Evolutionary conservation across 1,284 basidiomycete species (phyloP).

Genomic region (Puccinia coronata): DNA sequence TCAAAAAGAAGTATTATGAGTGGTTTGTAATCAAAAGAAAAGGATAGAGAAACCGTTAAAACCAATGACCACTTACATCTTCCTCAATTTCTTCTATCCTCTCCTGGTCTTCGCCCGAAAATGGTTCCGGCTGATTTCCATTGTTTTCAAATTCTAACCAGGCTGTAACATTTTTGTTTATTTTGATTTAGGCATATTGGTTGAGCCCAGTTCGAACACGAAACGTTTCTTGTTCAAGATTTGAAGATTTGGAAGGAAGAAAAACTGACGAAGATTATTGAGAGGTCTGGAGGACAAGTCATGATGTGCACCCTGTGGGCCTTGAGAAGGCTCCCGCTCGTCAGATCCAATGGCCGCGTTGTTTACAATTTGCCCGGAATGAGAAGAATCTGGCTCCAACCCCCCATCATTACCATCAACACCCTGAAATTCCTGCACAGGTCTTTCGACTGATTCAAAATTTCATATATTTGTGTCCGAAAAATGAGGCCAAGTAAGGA

Average conservation of each 20-base stretch:
- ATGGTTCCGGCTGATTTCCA: background rate
- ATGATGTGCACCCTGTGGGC: background rate
- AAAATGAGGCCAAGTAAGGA: background rate
- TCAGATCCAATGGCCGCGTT: background rate
- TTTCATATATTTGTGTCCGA: background rate
- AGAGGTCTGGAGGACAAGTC: background rate
- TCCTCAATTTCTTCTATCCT: constrained; percentile 45
- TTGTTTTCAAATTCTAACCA: constrained; percentile 35
- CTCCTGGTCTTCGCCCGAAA: constrained; percentile 13
- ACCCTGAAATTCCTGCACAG: background rate
- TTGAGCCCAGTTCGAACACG: background rate
- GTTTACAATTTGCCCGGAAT: constrained; percentile 4
- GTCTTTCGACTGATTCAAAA: background rate
- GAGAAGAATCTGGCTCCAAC: background rate
- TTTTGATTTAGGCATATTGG: too few relatives aligned
- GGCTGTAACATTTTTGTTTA: constrained; percentile 9
- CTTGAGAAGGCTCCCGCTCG: constrained; percentile 6
- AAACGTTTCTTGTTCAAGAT: too few relatives aligned
- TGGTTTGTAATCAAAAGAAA: background rate
- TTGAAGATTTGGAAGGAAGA: too few relatives aligned
- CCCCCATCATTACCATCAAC: background rate
- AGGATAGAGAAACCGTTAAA: background rate
- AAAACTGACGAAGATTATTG: constrained; percentile 12
- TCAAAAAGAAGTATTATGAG: background rate
- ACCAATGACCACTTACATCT: constrained; percentile 7